These are phyloP conservation scores for Tardiomyces depauwii DNA, from an alignment of 1,139 yeast species.

Conservation along the genomic window DNA sequence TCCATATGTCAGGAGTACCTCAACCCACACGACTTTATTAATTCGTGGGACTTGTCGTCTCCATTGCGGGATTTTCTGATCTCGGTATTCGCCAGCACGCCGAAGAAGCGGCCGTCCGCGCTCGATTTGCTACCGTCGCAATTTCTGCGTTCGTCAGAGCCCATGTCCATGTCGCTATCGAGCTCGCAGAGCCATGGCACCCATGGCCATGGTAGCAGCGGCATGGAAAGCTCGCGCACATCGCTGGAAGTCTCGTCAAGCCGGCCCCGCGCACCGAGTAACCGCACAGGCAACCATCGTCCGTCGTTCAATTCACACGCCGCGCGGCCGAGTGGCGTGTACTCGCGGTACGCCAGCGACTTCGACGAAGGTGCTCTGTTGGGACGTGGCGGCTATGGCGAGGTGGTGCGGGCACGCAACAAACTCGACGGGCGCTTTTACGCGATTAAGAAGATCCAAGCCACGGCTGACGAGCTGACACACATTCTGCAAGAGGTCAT, in stretches of 20 bases:
- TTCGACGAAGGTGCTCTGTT: slow-evolving; percentile 87
- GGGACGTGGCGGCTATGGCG: slow-evolving; percentile 98
- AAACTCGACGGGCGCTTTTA: slow-evolving; percentile 89
- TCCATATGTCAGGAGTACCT: slow-evolving; percentile 40
- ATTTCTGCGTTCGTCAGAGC: slow-evolving; percentile 49
- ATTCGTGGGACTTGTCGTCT: slow-evolving; percentile 38
- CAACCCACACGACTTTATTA: slow-evolving; percentile 53
- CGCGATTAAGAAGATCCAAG: slow-evolving; percentile 86
- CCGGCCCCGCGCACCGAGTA: background rate
- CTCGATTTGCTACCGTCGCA: slow-evolving; percentile 74
- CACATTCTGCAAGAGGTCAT: slow-evolving; percentile 82
- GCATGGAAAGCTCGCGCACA: background rate
- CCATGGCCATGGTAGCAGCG: background rate
- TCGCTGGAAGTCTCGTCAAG: background rate
- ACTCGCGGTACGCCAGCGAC: slow-evolving; percentile 63
- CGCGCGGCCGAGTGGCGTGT: slow-evolving; percentile 5
- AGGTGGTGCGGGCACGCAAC: slow-evolving; percentile 90
- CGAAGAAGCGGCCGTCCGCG: slow-evolving; percentile 69
- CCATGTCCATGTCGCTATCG: background rate
- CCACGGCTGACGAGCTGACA: slow-evolving; percentile 67
- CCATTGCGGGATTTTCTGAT: slow-evolving; percentile 55
- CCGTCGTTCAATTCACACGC: background rate
- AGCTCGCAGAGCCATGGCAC: background rate
- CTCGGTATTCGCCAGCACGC: slow-evolving; percentile 52
- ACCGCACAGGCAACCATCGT: background rate